Evolutionary conservation across 2,329 filamentous ascomycete species (phyloP).

Genomic region (Verticillium isaacii): DNA sequence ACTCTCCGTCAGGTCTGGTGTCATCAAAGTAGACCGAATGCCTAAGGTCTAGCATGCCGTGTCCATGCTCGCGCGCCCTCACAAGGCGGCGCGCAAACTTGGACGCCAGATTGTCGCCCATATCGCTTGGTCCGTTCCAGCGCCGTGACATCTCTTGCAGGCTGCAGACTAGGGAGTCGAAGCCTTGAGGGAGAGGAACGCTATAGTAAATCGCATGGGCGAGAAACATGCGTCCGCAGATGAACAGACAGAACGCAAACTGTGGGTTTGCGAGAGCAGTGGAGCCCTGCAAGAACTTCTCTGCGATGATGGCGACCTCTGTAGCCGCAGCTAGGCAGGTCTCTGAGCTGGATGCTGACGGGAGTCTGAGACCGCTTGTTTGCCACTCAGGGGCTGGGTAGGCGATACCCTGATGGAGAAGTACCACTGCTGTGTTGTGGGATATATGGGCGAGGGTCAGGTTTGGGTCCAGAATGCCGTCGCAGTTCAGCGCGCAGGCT

Average conservation of each 20-base stretch:
- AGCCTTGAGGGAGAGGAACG: constrained; percentile 19
- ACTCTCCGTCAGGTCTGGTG: background rate
- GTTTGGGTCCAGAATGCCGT: constrained; percentile 38
- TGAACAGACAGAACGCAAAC: constrained; percentile 33
- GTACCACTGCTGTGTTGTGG: constrained; percentile 35
- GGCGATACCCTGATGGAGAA: constrained; percentile 35
- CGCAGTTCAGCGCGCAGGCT: constrained; percentile 31
- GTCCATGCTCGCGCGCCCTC: constrained; percentile 19
- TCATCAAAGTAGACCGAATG: constrained; percentile 27
- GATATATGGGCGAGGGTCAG: constrained; percentile 36
- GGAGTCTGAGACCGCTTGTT: constrained; percentile 23
- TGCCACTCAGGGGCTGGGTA: constrained; percentile 27
- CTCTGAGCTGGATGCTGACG: constrained; percentile 32
- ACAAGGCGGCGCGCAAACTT: constrained; percentile 26
- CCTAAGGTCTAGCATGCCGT: constrained; percentile 23
- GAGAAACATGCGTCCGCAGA: constrained; percentile 25
- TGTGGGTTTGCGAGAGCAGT: constrained; percentile 24
- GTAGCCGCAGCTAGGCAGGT: constrained; percentile 32
- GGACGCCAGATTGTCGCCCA: constrained; percentile 24
- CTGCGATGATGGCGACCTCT: constrained; percentile 30
- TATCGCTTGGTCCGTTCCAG: constrained; percentile 25
- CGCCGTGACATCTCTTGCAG: constrained; percentile 30
- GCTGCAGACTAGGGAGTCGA: constrained; percentile 26
- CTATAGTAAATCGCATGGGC: constrained; percentile 27
- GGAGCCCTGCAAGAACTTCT: constrained; percentile 28